Evolutionary conservation across 2,329 filamentous ascomycete species (phyloP).

Genomic region (Rosellinia necatrix): DNA sequence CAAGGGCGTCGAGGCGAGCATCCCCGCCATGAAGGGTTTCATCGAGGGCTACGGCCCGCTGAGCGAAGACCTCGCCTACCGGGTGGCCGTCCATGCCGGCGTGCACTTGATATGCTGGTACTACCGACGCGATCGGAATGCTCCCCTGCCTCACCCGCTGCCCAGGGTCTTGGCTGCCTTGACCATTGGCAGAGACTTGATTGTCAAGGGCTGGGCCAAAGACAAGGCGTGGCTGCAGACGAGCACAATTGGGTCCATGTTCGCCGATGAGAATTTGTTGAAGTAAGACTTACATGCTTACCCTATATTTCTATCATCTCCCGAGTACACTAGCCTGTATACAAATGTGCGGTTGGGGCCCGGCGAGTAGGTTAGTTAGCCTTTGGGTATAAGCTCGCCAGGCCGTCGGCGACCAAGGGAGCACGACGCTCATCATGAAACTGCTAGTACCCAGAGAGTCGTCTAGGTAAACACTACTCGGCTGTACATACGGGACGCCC

Average conservation of each 20-base stretch:
- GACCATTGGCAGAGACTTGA: constrained; percentile 15
- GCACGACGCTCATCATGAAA: no score
- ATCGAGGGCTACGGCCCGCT: constrained; percentile 43
- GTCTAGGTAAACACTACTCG: no score
- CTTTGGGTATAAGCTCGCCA: no score
- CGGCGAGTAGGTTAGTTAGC: no score
- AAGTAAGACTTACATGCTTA: no score
- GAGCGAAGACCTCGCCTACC: constrained; percentile 45
- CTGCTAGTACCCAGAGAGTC: no score
- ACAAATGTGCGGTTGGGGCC: no score
- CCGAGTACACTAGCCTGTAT: no score
- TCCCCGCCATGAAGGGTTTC: constrained; percentile 44
- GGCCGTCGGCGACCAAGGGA: no score
- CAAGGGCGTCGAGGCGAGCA: constrained; percentile 38
- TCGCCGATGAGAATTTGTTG: constrained; percentile 12
- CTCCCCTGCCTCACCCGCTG: constrained; percentile 7
- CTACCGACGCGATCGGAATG: constrained; percentile 18
- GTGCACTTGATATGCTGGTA: constrained; percentile 45
- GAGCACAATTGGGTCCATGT: constrained; percentile 11
- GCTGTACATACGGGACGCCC: no score
- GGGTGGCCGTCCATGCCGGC: constrained; percentile 45
- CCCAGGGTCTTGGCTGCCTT: constrained; percentile 7
- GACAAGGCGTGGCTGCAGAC: constrained; percentile 15
- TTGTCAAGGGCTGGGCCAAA: constrained; percentile 24
- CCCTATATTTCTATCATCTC: no score